Conservation (phyloP, 345 rosid genomes). For the Rhodamnia rubescens region DNA sequence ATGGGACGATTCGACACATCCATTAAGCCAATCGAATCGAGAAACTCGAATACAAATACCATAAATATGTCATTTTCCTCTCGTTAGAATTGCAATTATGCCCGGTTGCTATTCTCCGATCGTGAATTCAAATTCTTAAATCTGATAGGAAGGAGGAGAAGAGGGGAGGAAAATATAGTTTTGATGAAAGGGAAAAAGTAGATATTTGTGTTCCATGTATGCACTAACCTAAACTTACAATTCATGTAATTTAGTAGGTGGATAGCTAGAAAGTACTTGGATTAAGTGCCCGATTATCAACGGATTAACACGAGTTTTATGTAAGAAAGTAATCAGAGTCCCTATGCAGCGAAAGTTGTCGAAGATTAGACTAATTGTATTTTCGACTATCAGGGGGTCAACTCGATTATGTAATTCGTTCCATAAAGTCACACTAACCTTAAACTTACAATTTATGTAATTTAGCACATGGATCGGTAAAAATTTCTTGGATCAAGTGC, state of each 20-base stretch:
- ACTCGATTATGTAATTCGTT: not conserved
- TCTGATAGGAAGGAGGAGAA: accelerated
- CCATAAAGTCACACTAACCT: too few species aligned
- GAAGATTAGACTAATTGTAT: not conserved
- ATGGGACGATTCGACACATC: not conserved
- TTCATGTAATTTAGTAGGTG: not conserved
- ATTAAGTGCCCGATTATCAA: not conserved
- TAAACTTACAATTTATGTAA: too few species aligned
- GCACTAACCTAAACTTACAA: not conserved
- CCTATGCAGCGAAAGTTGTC: not conserved
- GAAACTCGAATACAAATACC: not conserved
- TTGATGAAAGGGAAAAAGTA: too few species aligned
- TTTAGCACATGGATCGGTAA: too few species aligned
- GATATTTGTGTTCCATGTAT: not conserved
- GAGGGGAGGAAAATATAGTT: too few species aligned
- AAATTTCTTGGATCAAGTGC: too few species aligned
- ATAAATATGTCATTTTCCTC: not conserved
- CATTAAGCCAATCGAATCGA: not conserved
- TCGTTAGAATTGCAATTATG: not conserved
- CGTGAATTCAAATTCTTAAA: not conserved
- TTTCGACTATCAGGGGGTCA: not conserved
- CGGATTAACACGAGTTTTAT: not conserved
- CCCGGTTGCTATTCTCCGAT: not conserved
- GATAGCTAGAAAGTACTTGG: not conserved
- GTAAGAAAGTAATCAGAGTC: not conserved